Base-by-base conservation (phyloP, 176 grass and related monocot genomes). In the Cocos nucifera region DNA sequence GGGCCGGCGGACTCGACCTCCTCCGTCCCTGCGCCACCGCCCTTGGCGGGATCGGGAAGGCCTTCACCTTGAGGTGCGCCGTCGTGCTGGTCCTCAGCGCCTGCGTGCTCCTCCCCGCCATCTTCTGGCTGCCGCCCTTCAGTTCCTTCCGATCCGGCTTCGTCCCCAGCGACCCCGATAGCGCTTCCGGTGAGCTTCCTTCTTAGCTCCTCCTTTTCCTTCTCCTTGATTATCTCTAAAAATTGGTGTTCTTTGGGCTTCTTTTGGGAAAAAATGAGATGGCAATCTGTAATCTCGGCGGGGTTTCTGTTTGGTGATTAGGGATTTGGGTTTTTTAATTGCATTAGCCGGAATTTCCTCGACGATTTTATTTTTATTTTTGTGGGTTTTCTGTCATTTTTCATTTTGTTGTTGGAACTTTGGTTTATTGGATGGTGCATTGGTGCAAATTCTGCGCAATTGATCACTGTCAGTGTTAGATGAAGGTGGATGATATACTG, bases 41-140 rank as follows among this genome's bases (percentile, higher is more conserved):
- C 25, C 27, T 23, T 15, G 49, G 49, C 5, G 12, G 12, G 48
- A 54, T 20, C 35, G 6, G 49, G 22, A 59, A 59, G 21, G 18
- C 3, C 2, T 5, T 50, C 7, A 80, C 85, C 15, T 62, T 77
- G 59, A 69, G 73, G 57, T 84, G 85, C 69, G 69, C 74, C 22
- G 18, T 84, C 65, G 48, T 67, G 27, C 73, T 84, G 26, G 61
- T 64, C 39, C 80, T 89, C 85, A 59, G 73, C 10, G 73, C 49
- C 5, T 73, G 73, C 4, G 73, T 89, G 35, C 73, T 89, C 59
- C 51, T 89, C 57, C 66, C 80, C 44, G 73, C 77, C 17, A 51
- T 89, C 22, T 80, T 74, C 77, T 74, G 83, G 69, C 65, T 89
- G 32, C 48, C 73, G 55, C 80, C 76, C 9, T 77, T 78, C 18